Evolutionary conservation across 257 asterid species (phyloP), one percentile per base, ranked within the genome.

Genomic region (Solanum virginianum): DNA sequence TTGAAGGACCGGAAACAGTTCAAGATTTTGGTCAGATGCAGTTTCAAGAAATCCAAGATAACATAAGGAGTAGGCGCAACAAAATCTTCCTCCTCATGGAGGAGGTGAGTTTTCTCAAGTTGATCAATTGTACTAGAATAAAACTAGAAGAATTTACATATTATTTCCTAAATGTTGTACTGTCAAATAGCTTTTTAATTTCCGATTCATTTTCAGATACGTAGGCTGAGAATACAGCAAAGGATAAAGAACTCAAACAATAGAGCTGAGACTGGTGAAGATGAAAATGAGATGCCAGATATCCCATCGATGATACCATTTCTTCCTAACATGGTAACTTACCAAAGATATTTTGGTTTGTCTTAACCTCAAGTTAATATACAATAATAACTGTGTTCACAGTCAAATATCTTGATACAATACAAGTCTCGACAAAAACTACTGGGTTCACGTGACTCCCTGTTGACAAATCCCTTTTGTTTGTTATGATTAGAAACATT

Each of bases 1-100:
- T 97, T 86, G 98, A 96, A 90, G 99, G 98, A 65, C 98, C 99
- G 1, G 97, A 95, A 87, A 93, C 97, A 3, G 98, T 95, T 82
- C 93, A 93, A 91, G 98, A 97, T 90, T 97, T 97, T 85, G 97
- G 92, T 63, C 92, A 93, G 89, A 94, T 97, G 99, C 96, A 97
- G 94, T 84, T 89, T 79, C 93, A 97, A 89, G 99, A 97, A 86
- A 97, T 97, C 83, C 92, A 95, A 56, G 98, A 95, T 83, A 93
- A 95, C 87, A 93, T 95, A 72, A 88, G 87, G 89, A 93, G 96
- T 87, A 89, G 98, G 85, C 97, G 98, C 45, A 95, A 93, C 65
- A 95, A 95, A 82, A 97, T 94, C 1, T 97, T 97, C 85, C 97
- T 95, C 87, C 96, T 95, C 13, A 95, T 97, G 98, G 98, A 97